A percentile compares a stretch with the other conserved stretches of the same genome.
Conservation (phyloP, 208 protist genomes). For the Leishmania guyanensis region DNA sequence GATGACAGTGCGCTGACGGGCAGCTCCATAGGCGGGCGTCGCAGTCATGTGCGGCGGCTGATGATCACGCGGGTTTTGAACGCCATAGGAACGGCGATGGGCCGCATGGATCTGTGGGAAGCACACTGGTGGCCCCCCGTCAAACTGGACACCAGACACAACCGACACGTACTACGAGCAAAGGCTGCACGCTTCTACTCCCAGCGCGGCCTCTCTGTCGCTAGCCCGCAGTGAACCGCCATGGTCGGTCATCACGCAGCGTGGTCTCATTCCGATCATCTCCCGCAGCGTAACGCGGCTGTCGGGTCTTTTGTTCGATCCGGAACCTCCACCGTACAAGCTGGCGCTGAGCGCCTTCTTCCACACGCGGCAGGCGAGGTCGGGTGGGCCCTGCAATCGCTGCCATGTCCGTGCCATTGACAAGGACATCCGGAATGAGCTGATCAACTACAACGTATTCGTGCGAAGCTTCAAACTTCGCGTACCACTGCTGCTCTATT, state of each 20-base stretch:
- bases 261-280: slow-evolving; percentile 8
- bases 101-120: slow-evolving; percentile 9
- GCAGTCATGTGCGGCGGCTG: slow-evolving; percentile 2
- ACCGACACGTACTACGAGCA: slow-evolving; percentile 10
- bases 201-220: slow-evolving; percentile 23
- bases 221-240: slow-evolving; percentile 25
- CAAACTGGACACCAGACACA: slow-evolving; percentile 16
- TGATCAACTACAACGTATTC: slow-evolving; percentile 22
- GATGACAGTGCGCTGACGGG: not conserved
- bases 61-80: slow-evolving; percentile 1
- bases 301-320: not conserved
- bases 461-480: slow-evolving; percentile 23
- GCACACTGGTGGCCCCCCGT: slow-evolving; percentile 22
- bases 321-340: slow-evolving; percentile 20
- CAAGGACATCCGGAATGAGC: slow-evolving; percentile 13
- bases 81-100: not conserved
- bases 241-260: slow-evolving; percentile 15
- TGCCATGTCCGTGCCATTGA: slow-evolving; percentile 16
- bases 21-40: not conserved
- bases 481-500: slow-evolving; percentile 30
- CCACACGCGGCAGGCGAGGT: slow-evolving; percentile 23
- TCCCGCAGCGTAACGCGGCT: not conserved
- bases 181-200: slow-evolving; percentile 15
- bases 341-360: slow-evolving; percentile 26
- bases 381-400: slow-evolving; percentile 11